phyloP scores from a whole-genome alignment of 2,329 filamentous ascomycete species.

The Tolypocladium nubicola region DNA sequence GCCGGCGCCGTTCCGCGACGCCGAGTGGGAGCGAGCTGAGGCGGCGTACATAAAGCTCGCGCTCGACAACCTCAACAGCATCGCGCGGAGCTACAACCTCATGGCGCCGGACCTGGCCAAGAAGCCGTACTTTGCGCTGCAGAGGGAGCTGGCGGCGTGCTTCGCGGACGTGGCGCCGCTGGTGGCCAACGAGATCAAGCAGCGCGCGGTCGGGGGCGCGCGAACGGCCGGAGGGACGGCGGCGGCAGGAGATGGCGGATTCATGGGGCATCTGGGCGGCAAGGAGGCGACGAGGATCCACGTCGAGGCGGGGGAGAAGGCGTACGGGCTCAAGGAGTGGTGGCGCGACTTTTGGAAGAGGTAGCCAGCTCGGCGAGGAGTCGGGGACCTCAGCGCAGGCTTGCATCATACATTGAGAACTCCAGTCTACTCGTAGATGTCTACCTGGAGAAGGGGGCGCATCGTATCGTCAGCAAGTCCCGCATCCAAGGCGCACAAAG shows the following conservation, averaged over 20 bases:
- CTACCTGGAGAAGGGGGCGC: neutral
- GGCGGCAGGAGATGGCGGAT: slow-evolving; percentile 28
- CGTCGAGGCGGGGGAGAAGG: slow-evolving; percentile 61
- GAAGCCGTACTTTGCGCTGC: slow-evolving; percentile 80
- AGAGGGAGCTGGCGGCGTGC: slow-evolving; percentile 70
- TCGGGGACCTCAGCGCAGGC: neutral
- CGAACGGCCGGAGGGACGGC: slow-evolving; percentile 10
- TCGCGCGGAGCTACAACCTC: slow-evolving; percentile 84
- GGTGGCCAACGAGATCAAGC: slow-evolving; percentile 60
- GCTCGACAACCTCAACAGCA: slow-evolving; percentile 65
- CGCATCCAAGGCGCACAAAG: neutral
- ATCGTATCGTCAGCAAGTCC: too few species aligned
- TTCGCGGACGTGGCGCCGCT: slow-evolving; percentile 78
- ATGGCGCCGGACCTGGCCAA: slow-evolving; percentile 88
- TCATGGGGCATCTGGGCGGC: slow-evolving; percentile 51
- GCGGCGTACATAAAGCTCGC: slow-evolving; percentile 64
- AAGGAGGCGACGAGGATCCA: slow-evolving; percentile 46
- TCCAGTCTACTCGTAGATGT: neutral
- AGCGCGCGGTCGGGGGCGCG: slow-evolving; percentile 44
- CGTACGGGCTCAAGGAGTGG: slow-evolving; percentile 82
- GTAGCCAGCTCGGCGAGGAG: neutral
- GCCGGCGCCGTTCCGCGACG: slow-evolving; percentile 63
- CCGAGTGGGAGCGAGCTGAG: slow-evolving; percentile 64
- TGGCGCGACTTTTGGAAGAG: slow-evolving; percentile 67
- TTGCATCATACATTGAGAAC: neutral